Evolutionary conservation across 768 basidiomycete genomes (phyloP), one percentile per base, ranked within the genome.

Genomic region (Lentinula boryana): DNA sequence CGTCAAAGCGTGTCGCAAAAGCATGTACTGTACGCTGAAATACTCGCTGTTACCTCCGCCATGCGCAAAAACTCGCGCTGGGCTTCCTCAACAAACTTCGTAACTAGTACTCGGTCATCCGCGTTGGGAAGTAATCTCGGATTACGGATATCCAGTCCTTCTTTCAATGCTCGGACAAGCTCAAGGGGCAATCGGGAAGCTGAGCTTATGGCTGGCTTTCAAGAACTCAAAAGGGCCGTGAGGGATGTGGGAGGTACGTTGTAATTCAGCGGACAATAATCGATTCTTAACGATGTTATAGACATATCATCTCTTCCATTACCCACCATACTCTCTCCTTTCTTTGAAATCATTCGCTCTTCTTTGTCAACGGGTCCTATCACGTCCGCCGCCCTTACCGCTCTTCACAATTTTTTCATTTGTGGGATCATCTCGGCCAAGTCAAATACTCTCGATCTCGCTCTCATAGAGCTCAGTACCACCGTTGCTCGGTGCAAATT

Each of bases 21-120:
- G 61, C 89, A 94, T 81, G 82, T 97, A 46, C 72, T 98, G 36
- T 85, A 91, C 63, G 89, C 94, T 46, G 95, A 98, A 78, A 90
- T 98, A 63, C 82, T 95, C 55, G 80, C 91, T 16, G 92, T 98
- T 65, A 97, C 94, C 38, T 90, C 92, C 2, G 83, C 86, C 18
- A 98, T 99, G 95, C 91, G 96, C 72, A 93, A 95, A 78, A 98
- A 98, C 75, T 94, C 95, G 50, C 85, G 97, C 48, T 98, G 96
- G 96, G 90, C 95, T 16, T 85, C 90, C 12, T 83, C 83, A 49
- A 82, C 82, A 31, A 83, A 86, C 67, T 83, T 82, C 27, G 78
- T 84, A 67, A 56, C 38, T 18, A 79, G 80, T 57, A 75, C 83
- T 54, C 79, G 84, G 64, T 88, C 88, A 68, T 82, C 86, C 18